A percentile compares a stretch with the other conserved stretches of the same genome.
phyloP scores from a whole-genome alignment of 176 grass and related monocot genomes.

The Saccharum spontaneum region DNA sequence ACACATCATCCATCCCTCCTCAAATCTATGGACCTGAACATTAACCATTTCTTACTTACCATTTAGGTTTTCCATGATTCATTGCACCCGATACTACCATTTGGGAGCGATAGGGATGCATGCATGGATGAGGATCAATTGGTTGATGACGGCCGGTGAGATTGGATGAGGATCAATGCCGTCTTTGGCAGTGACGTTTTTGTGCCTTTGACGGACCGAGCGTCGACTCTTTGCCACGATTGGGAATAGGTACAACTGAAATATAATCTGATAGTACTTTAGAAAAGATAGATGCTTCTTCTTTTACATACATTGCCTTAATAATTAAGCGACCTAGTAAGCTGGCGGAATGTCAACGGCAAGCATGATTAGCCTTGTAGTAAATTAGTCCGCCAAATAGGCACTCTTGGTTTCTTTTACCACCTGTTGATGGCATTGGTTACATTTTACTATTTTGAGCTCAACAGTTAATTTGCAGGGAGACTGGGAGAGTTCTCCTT shows the following conservation, averaged over 20 bases:
- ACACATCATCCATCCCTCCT: too few species aligned
- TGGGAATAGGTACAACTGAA: background rate
- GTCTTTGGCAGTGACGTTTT: background rate
- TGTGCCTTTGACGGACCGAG: background rate
- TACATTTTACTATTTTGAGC: background rate
- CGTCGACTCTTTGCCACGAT: background rate
- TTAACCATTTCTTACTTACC: too few species aligned
- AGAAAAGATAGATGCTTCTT: background rate
- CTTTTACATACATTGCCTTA: background rate
- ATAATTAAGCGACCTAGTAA: background rate
- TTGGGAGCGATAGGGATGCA: too few species aligned
- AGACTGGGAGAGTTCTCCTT: background rate
- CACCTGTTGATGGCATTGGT: background rate
- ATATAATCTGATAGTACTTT: background rate
- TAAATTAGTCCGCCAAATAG: background rate
- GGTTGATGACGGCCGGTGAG: background rate
- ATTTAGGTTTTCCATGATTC: too few species aligned
- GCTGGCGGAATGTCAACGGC: conserved; percentile 12
- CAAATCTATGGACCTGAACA: too few species aligned
- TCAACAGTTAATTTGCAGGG: background rate
- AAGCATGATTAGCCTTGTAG: background rate
- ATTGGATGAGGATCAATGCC: conserved; percentile 3
- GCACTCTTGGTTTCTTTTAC: background rate
- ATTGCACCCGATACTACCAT: too few species aligned
- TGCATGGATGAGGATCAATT: background rate